Base-by-base conservation (phyloP, 2,329 filamentous ascomycete species). In the Emergomyces pasteurianus region DNA sequence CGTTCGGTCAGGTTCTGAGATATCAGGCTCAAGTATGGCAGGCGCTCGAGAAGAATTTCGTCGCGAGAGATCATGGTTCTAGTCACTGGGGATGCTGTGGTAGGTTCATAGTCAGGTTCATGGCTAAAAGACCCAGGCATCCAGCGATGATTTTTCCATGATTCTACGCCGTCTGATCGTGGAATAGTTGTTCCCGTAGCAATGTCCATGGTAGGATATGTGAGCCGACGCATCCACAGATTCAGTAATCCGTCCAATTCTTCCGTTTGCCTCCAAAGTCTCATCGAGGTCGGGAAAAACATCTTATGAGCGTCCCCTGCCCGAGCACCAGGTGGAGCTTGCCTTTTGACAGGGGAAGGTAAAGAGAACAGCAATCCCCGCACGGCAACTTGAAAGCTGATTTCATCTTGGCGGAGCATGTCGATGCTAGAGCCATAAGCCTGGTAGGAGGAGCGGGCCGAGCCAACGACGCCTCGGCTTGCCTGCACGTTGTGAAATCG, bases 351-450 rank as follows among this genome's bases (percentile, higher is more conserved):
- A 0, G 92, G 92, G 67, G 83, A 83, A 1, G 94, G 94, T 1
- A 99, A 80, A 10, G 86, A 86, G 71, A 95, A 95, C 0, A 96
- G 75, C 57, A 97, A 76, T 0, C 94, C 94, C 14, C 92, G 85
- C 0, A 95, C 89, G 4, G 91, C 91, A 21, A 92, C 86, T 65
- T 99, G 90, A 65, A 96, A 97, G 28, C 88, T 86, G 71, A 99
- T 92, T 70, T 99, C 94, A 64, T 96, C 91, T 73, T 97, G 92
- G 7, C 92, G 86, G 10, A 97, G 76, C 16, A 86, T 81, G 63
- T 96, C 92, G 59, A 85, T 84, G 23, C 82, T 83, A 0, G 81
- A 79, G 71, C 86, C 79, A 72, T 77, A 64, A 71, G 76, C 74
- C 79, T 68, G 76, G 81, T 65, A 66, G 75, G 74, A 70, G 70